Percentiles rank a stretch among this genome's conserved stretches.
Evolutionary conservation across 192 early-diverging fungal genomes (phyloP).

Genomic region (Phycomyces blakesleeanus): DNA sequence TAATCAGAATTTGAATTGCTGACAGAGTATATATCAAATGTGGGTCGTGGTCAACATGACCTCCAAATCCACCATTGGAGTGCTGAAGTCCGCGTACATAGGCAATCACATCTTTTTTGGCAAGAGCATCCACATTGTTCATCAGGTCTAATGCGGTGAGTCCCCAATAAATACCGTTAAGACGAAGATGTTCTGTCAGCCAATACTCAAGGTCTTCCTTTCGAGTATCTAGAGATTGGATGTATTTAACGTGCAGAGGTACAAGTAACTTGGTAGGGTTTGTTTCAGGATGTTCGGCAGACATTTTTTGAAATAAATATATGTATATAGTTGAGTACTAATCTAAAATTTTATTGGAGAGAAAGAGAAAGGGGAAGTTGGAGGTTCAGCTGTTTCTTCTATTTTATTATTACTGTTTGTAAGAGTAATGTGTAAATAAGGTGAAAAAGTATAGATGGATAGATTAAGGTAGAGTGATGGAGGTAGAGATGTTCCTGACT

Average conservation of each 20-base stretch:
- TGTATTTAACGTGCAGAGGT: constrained; percentile 69
- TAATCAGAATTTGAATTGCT: constrained; percentile 84
- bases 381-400: not conserved
- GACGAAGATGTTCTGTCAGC: constrained; percentile 84
- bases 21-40: constrained; percentile 91
- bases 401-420: constrained; percentile 4
- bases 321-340: too few species aligned
- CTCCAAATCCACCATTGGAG: constrained; percentile 91
- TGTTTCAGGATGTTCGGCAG: constrained; percentile 6
- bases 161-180: constrained; percentile 95
- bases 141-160: constrained; percentile 78
- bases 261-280: constrained; percentile 37
- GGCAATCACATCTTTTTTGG: constrained; percentile 67
- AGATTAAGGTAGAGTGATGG: too few species aligned
- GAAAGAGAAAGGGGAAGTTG: constrained; percentile 3
- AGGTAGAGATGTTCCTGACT: too few species aligned
- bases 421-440: too few species aligned
- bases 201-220: constrained; percentile 91
- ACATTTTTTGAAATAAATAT: too few species aligned
- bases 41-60: constrained; percentile 79
- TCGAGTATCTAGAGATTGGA: constrained; percentile 65
- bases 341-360: not conserved
- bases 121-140: constrained; percentile 57
- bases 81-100: constrained; percentile 81
- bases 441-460: too few species aligned